Evolutionary conservation across 495 filamentous ascomycete genomes (phyloP).

Genomic region (Penicillium roqueforti): DNA sequence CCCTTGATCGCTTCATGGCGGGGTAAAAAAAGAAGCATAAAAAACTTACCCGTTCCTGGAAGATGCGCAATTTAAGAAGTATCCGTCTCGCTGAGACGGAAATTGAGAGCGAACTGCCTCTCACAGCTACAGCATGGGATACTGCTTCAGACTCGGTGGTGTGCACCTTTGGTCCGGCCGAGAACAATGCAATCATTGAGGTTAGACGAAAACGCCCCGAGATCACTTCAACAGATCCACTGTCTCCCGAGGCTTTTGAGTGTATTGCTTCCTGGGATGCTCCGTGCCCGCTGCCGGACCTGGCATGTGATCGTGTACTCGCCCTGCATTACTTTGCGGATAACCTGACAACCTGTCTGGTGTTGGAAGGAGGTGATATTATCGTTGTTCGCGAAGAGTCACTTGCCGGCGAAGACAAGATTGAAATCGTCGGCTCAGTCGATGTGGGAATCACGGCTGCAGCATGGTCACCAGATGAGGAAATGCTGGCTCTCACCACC

Average conservation of each 20-base stretch:
- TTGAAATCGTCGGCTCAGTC: slow-evolving; percentile 92
- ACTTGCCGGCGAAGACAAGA: slow-evolving; percentile 62
- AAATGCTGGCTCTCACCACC: slow-evolving; percentile 78
- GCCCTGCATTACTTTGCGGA: slow-evolving; percentile 82
- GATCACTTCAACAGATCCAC: slow-evolving; percentile 32
- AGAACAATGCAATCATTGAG: slow-evolving; percentile 58
- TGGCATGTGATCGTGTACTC: slow-evolving; percentile 65
- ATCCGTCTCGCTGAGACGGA: slow-evolving; percentile 58
- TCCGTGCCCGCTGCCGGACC: slow-evolving; percentile 62
- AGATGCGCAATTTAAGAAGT: slow-evolving; percentile 78
- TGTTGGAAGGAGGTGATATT: slow-evolving; percentile 89
- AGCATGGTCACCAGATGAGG: slow-evolving; percentile 93
- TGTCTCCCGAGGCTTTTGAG: slow-evolving; percentile 38
- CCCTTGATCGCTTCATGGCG: slow-evolving; percentile 34
- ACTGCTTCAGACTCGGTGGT: slow-evolving; percentile 63
- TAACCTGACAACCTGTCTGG: slow-evolving; percentile 66
- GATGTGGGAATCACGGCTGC: slow-evolving; percentile 87
- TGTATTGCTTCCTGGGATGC: slow-evolving; percentile 84
- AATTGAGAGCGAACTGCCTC: slow-evolving; percentile 48
- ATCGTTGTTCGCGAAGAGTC: slow-evolving; percentile 76
- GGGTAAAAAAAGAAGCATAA: slow-evolving; percentile 32
- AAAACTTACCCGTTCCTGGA: slow-evolving; percentile 25
- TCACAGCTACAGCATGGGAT: slow-evolving; percentile 78
- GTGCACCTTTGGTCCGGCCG: slow-evolving; percentile 70
- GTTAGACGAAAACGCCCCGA: slow-evolving; percentile 48